Conservation (phyloP, 2,329 filamentous ascomycete genomes). For the Mycosphaerella sp. region DNA sequence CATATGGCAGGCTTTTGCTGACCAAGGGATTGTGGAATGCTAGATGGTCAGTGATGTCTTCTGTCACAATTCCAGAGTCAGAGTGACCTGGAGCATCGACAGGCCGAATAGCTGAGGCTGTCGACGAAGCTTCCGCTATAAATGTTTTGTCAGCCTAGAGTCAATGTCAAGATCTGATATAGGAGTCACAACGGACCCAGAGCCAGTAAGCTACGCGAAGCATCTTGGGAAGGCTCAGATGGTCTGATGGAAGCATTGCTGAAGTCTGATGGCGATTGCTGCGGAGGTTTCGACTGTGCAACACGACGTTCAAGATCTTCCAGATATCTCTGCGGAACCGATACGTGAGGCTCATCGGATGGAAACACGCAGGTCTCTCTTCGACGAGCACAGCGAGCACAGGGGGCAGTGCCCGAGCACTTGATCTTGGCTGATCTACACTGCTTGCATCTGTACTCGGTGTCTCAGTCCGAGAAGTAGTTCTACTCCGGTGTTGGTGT, state of each 20-base stretch:
- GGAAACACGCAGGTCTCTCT: constrained; percentile 39
- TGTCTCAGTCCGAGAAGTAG: constrained; percentile 5
- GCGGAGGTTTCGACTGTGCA: constrained; percentile 1
- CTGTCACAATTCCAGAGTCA: background rate
- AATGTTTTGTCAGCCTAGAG: background rate
- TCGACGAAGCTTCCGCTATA: constrained; percentile 7
- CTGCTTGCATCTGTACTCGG: constrained; percentile 37
- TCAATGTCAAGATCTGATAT: background rate
- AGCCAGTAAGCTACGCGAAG: background rate
- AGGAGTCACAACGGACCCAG: background rate
- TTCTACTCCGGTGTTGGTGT: too few relatives aligned
- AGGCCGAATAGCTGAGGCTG: background rate
- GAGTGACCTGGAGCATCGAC: background rate
- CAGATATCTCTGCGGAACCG: constrained; percentile 12
- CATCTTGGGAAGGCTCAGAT: background rate
- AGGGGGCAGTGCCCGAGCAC: constrained; percentile 41
- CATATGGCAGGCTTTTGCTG: constrained; percentile 5
- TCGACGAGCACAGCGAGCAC: constrained; percentile 42
- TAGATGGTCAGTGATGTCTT: background rate
- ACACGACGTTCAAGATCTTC: constrained; percentile 12
- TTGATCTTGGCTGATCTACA: constrained; percentile 45
- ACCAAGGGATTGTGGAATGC: constrained; percentile 3
- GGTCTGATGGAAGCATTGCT: background rate
- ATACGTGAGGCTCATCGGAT: constrained; percentile 27
- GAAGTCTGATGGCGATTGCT: background rate